These are phyloP conservation scores for Ballota nigra DNA, from an alignment of 257 asterid species.

Conservation along the genomic window DNA sequence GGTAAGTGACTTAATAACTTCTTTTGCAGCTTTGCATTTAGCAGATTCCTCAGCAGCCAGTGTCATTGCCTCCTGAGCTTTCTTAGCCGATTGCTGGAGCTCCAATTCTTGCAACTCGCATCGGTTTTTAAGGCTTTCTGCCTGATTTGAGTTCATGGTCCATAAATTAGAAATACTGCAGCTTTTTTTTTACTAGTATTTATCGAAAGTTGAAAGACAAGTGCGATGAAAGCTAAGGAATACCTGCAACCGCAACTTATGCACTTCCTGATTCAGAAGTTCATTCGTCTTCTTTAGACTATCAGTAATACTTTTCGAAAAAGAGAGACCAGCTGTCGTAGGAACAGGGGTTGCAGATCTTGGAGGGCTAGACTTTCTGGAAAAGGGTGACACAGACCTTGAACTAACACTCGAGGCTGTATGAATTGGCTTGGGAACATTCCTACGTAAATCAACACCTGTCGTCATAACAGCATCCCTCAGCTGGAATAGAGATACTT, in stretches of 20 bases:
- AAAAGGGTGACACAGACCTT: constrained; percentile 89
- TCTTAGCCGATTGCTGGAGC: constrained; percentile 66
- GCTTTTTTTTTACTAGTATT: neutral
- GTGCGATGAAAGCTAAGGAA: neutral
- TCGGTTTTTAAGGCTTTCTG: constrained; percentile 60
- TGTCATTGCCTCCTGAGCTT: constrained; percentile 78
- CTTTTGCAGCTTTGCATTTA: constrained; percentile 93
- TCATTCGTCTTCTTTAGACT: constrained; percentile 87
- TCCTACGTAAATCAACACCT: constrained; percentile 47
- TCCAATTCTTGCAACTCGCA: constrained; percentile 81
- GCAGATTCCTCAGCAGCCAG: constrained; percentile 89
- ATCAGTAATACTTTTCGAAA: constrained; percentile 72
- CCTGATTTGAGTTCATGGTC: constrained; percentile 38
- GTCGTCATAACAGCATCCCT: constrained; percentile 63
- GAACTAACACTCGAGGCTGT: constrained; percentile 68
- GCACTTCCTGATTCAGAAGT: constrained; percentile 79
- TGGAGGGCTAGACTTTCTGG: constrained; percentile 86
- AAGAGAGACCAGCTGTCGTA: constrained; percentile 84
- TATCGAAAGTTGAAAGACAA: constrained; percentile 13
- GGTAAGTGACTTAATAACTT: constrained; percentile 85
- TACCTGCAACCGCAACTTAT: constrained; percentile 80
- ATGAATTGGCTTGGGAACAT: constrained; percentile 61
- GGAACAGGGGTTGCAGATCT: constrained; percentile 93
- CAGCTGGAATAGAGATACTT: constrained; percentile 65
- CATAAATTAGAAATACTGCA: constrained; percentile 7